Base-by-base conservation (phyloP, 371 early-diverging fungal genomes). In the Polyrhizophydium stewartii region DNA sequence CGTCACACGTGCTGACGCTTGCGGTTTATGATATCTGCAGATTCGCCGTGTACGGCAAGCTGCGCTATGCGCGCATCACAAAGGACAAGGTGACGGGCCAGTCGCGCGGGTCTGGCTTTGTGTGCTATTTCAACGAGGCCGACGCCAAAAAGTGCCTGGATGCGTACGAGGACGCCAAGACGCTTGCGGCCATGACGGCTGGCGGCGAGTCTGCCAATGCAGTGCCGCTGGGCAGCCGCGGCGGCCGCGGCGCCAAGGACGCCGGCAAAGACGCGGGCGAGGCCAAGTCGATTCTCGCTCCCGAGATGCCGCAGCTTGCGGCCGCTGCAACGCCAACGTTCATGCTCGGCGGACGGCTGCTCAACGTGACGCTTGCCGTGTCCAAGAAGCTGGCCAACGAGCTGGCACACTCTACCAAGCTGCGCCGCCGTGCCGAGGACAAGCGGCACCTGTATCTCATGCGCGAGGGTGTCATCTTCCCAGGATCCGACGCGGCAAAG, bases 21-120 rank as follows among this genome's bases (percentile, higher is more conserved):
- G n/a, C n/a, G 2, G n/a, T 47, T 10, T 83, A 61, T 57, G 43
- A 43, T 17, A 43, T 43, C 43, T 55, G 55, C 38, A 67, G 72
- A 49, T 75, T 74, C 49, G 68, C 58, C 72, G 80, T 1, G 75
- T 92, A 76, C 76, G 97, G 97, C 13, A 72, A 78, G 55, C 72
- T 97, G 37, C 81, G 87, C 12, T 96, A 96, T 74, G 89, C 86
- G 56, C 78, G 86, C 30, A 85, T 96, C 55, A 91, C 92, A 5
- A 81, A 84, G 66, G 96, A 96, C 69, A 78, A 78, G 12, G 78
- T 79, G 12, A 92, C 93, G 27, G 89, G 89, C 25, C 80, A 85
- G 21, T 87, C 94, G 32, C 85, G 91, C 21, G 97, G 97, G 37
- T 93, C 95, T 12, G 97, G 87, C 17, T 97, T 97, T 71, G 93